Percentiles rank a stretch among this genome's conserved stretches.
These are phyloP conservation scores for Salix purpurea DNA, from an alignment of 345 rosid genomes.

Conservation along the genomic window DNA sequence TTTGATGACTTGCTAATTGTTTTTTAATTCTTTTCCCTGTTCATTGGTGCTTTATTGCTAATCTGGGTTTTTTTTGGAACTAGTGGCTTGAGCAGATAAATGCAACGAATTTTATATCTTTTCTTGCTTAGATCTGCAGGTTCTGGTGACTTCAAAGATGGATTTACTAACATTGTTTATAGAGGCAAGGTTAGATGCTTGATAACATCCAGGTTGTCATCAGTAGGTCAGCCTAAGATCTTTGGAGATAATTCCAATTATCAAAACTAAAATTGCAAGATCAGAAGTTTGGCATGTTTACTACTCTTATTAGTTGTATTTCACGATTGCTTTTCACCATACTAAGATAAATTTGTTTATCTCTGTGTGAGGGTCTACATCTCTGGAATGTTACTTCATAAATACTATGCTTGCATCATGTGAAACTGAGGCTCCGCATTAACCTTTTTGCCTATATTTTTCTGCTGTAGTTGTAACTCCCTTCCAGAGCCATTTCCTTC, in stretches of 20 bases:
- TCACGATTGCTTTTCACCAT: not conserved
- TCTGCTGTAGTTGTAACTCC: not conserved
- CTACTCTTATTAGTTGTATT: not conserved
- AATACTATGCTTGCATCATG: not conserved
- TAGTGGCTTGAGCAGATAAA: slow-evolving; percentile 2
- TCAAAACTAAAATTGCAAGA: not conserved
- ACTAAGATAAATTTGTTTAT: not conserved
- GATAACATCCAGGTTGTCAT: slow-evolving; percentile 4
- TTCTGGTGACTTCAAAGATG: slow-evolving; percentile 8
- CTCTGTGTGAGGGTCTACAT: not conserved
- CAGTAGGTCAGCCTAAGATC: not conserved
- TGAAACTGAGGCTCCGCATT: not conserved
- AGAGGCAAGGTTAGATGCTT: slow-evolving; percentile 12
- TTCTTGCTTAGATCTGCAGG: slow-evolving; percentile 13
- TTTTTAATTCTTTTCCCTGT: not conserved
- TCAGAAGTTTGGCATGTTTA: slow-evolving; percentile 1
- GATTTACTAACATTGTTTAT: slow-evolving; percentile 11
- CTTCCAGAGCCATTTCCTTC: not conserved
- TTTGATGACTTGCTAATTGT: not conserved
- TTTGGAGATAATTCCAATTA: slow-evolving; percentile 8
- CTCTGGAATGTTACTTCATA: not conserved
- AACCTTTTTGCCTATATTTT: not conserved
- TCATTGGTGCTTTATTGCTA: slow-evolving; percentile 2
- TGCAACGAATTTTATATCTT: slow-evolving; percentile 1
- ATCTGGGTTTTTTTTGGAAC: slow-evolving; percentile 2